phyloP scores from a whole-genome alignment of 2,329 filamentous ascomycete genomes.

The Stachybotrys elegans region DNA sequence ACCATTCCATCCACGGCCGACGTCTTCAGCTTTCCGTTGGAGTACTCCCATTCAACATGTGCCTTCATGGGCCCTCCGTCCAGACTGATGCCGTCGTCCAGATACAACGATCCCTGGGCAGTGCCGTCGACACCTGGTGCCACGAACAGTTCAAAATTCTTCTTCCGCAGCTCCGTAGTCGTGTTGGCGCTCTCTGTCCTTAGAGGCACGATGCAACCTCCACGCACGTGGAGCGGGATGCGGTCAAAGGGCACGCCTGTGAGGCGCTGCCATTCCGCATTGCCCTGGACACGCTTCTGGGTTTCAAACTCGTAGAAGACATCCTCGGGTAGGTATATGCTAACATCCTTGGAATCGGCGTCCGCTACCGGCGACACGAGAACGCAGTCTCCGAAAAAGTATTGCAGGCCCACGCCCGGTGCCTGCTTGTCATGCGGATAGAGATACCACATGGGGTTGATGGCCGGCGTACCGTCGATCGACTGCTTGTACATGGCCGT shows the following conservation, averaged over 20 bases:
- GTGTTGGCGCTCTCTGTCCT: slow-evolving; percentile 53
- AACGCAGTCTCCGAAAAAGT: slow-evolving; percentile 38
- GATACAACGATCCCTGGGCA: slow-evolving; percentile 61
- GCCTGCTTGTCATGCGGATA: slow-evolving; percentile 49
- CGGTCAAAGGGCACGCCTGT: slow-evolving; percentile 32
- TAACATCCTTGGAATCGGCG: slow-evolving; percentile 32
- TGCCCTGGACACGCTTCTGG: slow-evolving; percentile 31
- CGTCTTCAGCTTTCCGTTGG: neutral
- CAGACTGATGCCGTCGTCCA: slow-evolving; percentile 69
- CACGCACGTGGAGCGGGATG: slow-evolving; percentile 60
- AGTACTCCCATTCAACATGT: neutral
- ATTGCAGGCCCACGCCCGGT: slow-evolving; percentile 39
- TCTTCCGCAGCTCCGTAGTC: slow-evolving; percentile 54
- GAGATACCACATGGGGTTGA: slow-evolving; percentile 65
- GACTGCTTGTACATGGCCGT: slow-evolving; percentile 59
- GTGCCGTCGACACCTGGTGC: slow-evolving; percentile 57
- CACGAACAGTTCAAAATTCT: slow-evolving; percentile 65
- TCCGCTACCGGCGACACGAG: slow-evolving; percentile 40
- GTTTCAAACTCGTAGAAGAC: slow-evolving; percentile 45
- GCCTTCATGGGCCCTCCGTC: neutral
- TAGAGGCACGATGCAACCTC: slow-evolving; percentile 57
- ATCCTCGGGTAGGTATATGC: slow-evolving; percentile 41
- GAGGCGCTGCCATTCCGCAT: slow-evolving; percentile 22
- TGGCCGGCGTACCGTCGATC: slow-evolving; percentile 53
- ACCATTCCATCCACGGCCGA: neutral